Percentiles rank a stretch among this genome's conserved stretches.
Evolutionary conservation across 805 yeast genomes (phyloP).

Genomic region (Limtongia smithiae): DNA sequence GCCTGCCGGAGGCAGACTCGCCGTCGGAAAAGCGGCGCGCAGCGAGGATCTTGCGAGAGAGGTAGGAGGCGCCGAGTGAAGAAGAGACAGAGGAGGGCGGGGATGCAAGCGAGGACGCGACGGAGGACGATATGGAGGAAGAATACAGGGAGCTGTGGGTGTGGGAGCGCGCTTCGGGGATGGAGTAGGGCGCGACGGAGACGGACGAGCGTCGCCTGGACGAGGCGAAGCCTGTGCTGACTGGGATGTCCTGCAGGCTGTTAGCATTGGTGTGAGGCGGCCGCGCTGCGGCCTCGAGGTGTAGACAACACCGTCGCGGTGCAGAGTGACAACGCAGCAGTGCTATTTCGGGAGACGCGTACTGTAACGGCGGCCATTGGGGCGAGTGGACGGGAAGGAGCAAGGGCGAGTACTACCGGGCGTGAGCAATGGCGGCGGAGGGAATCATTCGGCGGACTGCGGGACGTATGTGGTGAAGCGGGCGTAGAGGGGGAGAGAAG

Average conservation of each 20-base stretch:
- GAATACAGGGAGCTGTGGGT: constrained; percentile 14
- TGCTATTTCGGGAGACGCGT: not conserved
- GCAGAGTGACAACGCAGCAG: not conserved
- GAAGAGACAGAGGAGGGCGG: constrained; percentile 20
- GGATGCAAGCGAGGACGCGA: constrained; percentile 12
- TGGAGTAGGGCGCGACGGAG: constrained; percentile 27
- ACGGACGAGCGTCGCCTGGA: constrained; percentile 26
- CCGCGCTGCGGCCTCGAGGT: no score
- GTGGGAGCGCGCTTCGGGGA: constrained; percentile 24
- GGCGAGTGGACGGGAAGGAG: not conserved
- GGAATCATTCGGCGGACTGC: no score
- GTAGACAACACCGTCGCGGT: not conserved
- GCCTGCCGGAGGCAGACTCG: constrained; percentile 62
- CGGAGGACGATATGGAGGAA: constrained; percentile 19
- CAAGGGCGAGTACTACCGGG: not conserved
- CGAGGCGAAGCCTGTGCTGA: constrained; percentile 7
- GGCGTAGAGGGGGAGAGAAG: no score
- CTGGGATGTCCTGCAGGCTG: constrained; percentile 6
- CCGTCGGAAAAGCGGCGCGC: constrained; percentile 83
- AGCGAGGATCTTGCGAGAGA: constrained; percentile 47
- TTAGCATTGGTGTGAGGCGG: not conserved
- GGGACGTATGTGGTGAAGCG: no score
- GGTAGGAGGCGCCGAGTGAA: constrained; percentile 16
- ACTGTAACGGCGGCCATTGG: constrained; percentile 11
- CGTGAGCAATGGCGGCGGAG: no score